Conservation (phyloP, 805 yeast species). For the Hanseniaspora lindneri region DNA sequence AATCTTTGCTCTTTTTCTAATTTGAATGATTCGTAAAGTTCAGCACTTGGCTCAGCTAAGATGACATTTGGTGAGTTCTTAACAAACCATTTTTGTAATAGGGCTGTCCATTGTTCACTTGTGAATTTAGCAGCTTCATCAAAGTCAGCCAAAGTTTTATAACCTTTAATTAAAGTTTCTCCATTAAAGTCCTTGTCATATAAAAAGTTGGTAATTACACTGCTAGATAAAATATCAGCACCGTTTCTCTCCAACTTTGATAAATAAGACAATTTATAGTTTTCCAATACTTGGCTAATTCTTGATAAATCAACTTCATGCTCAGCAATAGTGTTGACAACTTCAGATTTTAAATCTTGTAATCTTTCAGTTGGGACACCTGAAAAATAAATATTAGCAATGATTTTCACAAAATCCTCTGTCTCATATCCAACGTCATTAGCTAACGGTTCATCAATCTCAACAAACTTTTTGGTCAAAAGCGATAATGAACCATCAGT, state of each 20-base stretch:
- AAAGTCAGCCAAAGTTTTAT: conserved; percentile 47
- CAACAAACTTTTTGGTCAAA: conserved; percentile 59
- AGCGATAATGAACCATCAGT: conserved; percentile 69
- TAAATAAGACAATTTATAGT: conserved; percentile 48
- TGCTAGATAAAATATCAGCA: conserved; percentile 42
- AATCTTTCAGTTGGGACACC: conserved; percentile 69
- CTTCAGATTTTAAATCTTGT: conserved; percentile 39
- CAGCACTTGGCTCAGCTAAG: conserved; percentile 54
- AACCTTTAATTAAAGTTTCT: conserved; percentile 41
- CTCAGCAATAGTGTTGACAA: conserved; percentile 39
- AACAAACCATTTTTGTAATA: conserved; percentile 44
- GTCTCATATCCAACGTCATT: conserved; percentile 57
- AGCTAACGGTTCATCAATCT: conserved; percentile 70
- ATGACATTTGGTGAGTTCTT: conserved; percentile 54
- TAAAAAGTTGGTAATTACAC: conserved; percentile 65
- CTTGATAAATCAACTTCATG: conserved; percentile 57
- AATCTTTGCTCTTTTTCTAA: conserved; percentile 38
- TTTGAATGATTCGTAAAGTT: conserved; percentile 37
- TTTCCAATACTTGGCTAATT: conserved; percentile 57
- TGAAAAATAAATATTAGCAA: conserved; percentile 42
- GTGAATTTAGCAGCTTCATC: conserved; percentile 46
- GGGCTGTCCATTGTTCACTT: conserved; percentile 50
- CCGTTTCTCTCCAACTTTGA: conserved; percentile 54
- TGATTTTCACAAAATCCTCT: conserved; percentile 57
- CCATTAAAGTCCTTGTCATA: conserved; percentile 43